Conservation (phyloP, 164 flowering plant species). For the Stephania cephalantha region DNA sequence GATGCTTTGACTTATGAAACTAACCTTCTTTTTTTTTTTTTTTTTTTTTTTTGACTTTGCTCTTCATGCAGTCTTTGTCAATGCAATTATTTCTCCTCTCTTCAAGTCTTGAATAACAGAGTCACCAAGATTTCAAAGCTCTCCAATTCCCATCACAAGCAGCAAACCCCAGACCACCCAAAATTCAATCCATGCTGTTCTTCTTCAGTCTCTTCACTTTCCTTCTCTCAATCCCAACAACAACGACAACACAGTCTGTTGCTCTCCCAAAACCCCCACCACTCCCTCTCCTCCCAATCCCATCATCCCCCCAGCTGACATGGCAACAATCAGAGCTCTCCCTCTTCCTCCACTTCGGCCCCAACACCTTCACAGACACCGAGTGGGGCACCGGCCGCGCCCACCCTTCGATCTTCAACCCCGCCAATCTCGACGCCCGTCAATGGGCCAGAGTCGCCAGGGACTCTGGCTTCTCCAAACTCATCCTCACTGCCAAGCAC, state of each 20-base stretch:
- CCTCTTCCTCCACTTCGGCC: slow-evolving; percentile 89
- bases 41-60: too few relatives aligned
- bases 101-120: background rate
- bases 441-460: slow-evolving; percentile 83
- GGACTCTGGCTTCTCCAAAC: slow-evolving; percentile 56
- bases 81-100: background rate
- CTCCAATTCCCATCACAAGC: background rate
- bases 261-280: slow-evolving; percentile 40
- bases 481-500: slow-evolving; percentile 83
- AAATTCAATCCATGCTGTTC: background rate
- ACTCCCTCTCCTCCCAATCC: slow-evolving; percentile 80
- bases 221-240: background rate
- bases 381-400: slow-evolving; percentile 88
- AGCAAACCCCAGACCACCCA: background rate
- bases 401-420: slow-evolving; percentile 70
- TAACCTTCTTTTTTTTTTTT: too few relatives aligned
- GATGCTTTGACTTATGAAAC: too few relatives aligned
- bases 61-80: background rate
- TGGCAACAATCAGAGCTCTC: slow-evolving; percentile 79
- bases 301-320: slow-evolving; percentile 72
- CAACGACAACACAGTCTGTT: background rate
- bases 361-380: slow-evolving; percentile 88
- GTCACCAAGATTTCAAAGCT: background rate
- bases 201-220: background rate
- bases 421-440: slow-evolving; percentile 45